Evolutionary conservation across 257 asterid genomes (phyloP), one percentile per base, ranked within the genome.

Genomic region (Solanum phureja): DNA sequence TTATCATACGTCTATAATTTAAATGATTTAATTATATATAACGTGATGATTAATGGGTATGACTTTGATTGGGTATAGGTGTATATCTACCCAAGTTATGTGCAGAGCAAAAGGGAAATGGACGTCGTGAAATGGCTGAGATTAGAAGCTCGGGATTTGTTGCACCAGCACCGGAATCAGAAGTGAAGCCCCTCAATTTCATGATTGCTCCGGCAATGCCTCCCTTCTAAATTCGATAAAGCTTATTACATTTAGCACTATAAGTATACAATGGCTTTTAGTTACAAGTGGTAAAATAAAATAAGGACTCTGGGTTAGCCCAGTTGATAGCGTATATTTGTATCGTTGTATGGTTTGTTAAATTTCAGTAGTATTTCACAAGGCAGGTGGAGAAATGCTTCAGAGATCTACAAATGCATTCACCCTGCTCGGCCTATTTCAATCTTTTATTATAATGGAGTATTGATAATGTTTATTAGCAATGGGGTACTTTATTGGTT

Each of bases 81-180:
- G 94, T 93, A 13, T 95, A 89, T 89, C 96, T 95, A 49, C 98
- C 98, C 34, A 95, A 94, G 76, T 72, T 95, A 9, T 96, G 98
- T 44, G 91, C 91, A 52, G 91, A 90, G 3, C 89, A 89, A 72
- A 90, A 91, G 56, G 87, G 84, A 75, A 89, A 89, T 44, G 88
- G 79, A 3, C 90, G 96, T 2, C 92, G 98, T 6, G 94, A 89
- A 87, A 93, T 95, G 95, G 86, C 87, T 3, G 98, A 95, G 86
- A 90, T 95, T 0, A 88, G 89, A 11, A 95, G 98, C 94, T 95
- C 95, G 1, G 98, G 96, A 40, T 86, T 38, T 16, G 92, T 84
- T 2, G 94, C 94, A 33, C 92, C 92, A 4, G 93, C 91, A 2
- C 96, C 97, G 0, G 91, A 12, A 52, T 90, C 93, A n/a, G 87